Evolutionary conservation across 345 rosid species (phyloP).

Genomic region (Trapa bicornis): DNA sequence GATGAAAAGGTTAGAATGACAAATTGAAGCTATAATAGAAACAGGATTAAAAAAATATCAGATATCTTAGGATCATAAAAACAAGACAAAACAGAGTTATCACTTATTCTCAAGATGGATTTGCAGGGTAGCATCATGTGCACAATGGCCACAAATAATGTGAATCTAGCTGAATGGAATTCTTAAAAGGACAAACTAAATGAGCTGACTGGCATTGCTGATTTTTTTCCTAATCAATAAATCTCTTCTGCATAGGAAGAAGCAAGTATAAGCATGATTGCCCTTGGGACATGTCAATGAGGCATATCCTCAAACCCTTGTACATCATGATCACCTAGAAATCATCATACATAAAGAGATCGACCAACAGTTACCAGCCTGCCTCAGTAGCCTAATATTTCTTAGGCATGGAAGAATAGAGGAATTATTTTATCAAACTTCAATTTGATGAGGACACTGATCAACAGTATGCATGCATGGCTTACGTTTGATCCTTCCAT

Average conservation of each 20-base stretch:
- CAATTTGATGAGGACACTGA: background rate
- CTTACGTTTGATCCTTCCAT: slow-evolving; percentile 99
- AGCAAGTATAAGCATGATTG: background rate
- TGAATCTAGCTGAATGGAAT: background rate
- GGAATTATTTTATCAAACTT: background rate
- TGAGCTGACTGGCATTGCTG: background rate
- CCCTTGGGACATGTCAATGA: background rate
- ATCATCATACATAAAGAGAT: background rate
- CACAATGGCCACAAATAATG: background rate
- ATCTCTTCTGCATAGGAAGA: background rate
- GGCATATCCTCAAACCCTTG: background rate
- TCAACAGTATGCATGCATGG: slow-evolving; percentile 6
- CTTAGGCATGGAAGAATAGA: background rate
- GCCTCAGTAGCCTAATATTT: background rate
- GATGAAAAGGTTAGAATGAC: background rate
- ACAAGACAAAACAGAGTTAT: background rate
- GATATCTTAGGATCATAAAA: background rate
- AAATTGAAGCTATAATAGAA: background rate
- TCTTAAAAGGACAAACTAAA: background rate
- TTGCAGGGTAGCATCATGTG: background rate
- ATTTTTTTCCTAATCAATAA: background rate
- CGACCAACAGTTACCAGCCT: background rate
- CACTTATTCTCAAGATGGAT: background rate
- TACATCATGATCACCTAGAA: background rate
- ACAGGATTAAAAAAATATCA: background rate